Conservation (phyloP, 179 eudicot species). For the Camellia oleifera region DNA sequence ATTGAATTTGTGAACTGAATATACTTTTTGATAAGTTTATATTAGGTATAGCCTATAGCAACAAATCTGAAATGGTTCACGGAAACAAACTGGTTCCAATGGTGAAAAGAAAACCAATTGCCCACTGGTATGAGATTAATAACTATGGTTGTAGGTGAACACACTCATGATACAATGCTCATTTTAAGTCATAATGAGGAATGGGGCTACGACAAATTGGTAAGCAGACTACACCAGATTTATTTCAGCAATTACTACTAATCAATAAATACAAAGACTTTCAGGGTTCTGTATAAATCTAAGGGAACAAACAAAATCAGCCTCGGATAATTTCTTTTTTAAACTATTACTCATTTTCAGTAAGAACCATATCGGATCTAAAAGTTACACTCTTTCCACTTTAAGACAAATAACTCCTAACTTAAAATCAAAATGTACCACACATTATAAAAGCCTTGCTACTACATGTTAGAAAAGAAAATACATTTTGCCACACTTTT, state of each 20-base stretch:
- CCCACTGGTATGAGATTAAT: not conserved
- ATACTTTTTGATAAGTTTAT: too few species aligned
- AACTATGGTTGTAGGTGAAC: not conserved
- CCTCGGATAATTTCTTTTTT: not conserved
- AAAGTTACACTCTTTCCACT: not conserved
- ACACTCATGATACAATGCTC: not conserved
- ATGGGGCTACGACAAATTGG: not conserved
- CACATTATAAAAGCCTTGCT: not conserved
- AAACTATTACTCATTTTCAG: not conserved
- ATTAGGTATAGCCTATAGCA: too few species aligned
- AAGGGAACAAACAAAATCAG: not conserved
- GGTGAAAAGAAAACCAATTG: not conserved
- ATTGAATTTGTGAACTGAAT: too few species aligned
- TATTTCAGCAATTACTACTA: not conserved
- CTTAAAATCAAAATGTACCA: not conserved
- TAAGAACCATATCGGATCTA: not conserved
- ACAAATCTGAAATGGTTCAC: too few species aligned
- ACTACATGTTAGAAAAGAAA: not conserved
- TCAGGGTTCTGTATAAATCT: not conserved
- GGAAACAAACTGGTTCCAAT: not conserved
- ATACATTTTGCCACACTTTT: not conserved
- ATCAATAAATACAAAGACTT: not conserved
- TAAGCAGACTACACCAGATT: not conserved
- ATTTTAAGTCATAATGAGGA: not conserved
- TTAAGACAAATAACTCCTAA: not conserved